Evolutionary conservation across 805 yeast genomes (phyloP).

Genomic region (Wickerhamomyces chaumierensis): DNA sequence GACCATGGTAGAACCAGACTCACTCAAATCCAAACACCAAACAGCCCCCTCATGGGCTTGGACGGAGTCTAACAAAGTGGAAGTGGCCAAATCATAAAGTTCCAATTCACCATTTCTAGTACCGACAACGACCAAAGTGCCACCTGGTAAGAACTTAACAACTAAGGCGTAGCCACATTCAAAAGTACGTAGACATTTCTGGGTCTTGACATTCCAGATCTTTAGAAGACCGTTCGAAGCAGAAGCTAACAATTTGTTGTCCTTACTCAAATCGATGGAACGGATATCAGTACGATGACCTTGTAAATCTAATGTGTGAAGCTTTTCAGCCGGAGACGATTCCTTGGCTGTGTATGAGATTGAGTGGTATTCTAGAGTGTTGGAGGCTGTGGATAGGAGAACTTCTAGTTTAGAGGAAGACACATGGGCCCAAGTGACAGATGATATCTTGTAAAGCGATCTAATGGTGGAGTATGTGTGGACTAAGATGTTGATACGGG

Average conservation of each 20-base stretch:
- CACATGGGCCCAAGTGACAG: slow-evolving; percentile 51
- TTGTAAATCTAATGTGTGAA: slow-evolving; percentile 52
- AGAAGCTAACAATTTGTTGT: slow-evolving; percentile 70
- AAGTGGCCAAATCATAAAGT: slow-evolving; percentile 76
- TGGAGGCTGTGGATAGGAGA: slow-evolving; percentile 56
- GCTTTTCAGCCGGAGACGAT: slow-evolving; percentile 33
- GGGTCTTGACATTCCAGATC: slow-evolving; percentile 73
- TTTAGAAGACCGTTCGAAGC: slow-evolving; percentile 87
- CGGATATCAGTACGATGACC: slow-evolving; percentile 92
- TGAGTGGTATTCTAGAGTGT: slow-evolving; percentile 61
- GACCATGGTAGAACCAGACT: slow-evolving; percentile 74
- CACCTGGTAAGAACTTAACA: slow-evolving; percentile 83
- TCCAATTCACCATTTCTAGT: slow-evolving; percentile 80
- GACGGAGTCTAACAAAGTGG: slow-evolving; percentile 57
- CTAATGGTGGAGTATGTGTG: slow-evolving; percentile 63
- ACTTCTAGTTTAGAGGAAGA: slow-evolving; percentile 43
- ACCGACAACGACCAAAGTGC: slow-evolving; percentile 75
- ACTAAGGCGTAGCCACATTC: slow-evolving; percentile 82
- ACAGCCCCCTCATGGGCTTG: slow-evolving; percentile 78
- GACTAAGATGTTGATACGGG: slow-evolving; percentile 43
- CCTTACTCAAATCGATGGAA: slow-evolving; percentile 71
- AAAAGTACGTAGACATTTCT: slow-evolving; percentile 73
- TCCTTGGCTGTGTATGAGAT: slow-evolving; percentile 51
- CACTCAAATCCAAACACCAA: slow-evolving; percentile 82
- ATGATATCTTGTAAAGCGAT: slow-evolving; percentile 49